These are phyloP conservation scores for Monosporascus ibericus DNA, from an alignment of 2,329 filamentous ascomycete species.

Conservation along the genomic window DNA sequence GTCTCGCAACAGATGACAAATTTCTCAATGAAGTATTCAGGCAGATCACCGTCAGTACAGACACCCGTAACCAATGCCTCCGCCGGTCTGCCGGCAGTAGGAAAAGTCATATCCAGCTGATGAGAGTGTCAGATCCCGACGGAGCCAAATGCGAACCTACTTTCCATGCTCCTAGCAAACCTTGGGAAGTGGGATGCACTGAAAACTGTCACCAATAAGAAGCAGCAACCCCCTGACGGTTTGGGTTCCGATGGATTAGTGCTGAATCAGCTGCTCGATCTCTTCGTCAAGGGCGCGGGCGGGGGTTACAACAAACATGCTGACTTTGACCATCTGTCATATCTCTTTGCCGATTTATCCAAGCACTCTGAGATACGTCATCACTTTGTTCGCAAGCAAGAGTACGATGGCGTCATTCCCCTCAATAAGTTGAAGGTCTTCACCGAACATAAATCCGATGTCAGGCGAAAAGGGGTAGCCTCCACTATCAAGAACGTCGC, in stretches of 20 bases:
- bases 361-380: constrained; percentile 70
- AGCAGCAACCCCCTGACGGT: constrained; percentile 61
- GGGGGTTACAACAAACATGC: constrained; percentile 78
- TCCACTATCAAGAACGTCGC: constrained; percentile 91
- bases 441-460: constrained; percentile 78
- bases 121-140: constrained; percentile 49
- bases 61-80: not conserved
- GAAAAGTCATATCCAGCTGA: constrained; percentile 10
- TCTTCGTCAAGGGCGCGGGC: constrained; percentile 88
- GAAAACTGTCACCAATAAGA: constrained; percentile 61
- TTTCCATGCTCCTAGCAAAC: constrained; percentile 91
- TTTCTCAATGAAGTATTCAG: constrained; percentile 71
- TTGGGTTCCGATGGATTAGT: constrained; percentile 67
- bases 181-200: constrained; percentile 74
- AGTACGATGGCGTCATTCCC: constrained; percentile 79
- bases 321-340: constrained; percentile 88
- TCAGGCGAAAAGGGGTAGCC: constrained; percentile 89
- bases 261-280: constrained; percentile 87
- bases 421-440: constrained; percentile 91
- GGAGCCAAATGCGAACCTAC: constrained; percentile 76
- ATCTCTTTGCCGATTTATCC: constrained; percentile 87
- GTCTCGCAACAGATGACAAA: constrained; percentile 68
- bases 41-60: constrained; percentile 62
- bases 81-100: not conserved
- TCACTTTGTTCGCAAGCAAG: constrained; percentile 68